phyloP scores from a whole-genome alignment of 2,329 filamentous ascomycete species.

The Alternaria longipes region DNA sequence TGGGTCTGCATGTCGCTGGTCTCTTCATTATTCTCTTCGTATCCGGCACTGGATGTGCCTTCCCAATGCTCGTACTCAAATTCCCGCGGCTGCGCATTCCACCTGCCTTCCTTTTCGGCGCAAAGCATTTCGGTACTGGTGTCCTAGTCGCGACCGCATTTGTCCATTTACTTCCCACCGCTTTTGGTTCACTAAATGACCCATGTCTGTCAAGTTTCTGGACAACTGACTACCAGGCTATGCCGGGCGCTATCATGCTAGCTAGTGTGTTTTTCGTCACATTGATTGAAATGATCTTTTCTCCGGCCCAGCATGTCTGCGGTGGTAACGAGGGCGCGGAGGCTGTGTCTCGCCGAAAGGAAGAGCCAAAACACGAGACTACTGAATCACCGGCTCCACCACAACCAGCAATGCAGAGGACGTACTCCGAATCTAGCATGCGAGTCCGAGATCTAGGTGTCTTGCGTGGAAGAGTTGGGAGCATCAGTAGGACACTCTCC shows the following conservation, averaged over 20 bases:
- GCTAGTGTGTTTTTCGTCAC: slow-evolving; percentile 68
- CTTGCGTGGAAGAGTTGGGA: slow-evolving; percentile 35
- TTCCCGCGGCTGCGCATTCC: slow-evolving; percentile 69
- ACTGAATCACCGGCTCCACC: slow-evolving; percentile 13
- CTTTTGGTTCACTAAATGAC: slow-evolving; percentile 58
- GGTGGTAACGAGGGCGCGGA: slow-evolving; percentile 58
- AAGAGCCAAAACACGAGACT: slow-evolving; percentile 11
- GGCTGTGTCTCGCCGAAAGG: slow-evolving; percentile 29
- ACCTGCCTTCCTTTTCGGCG: slow-evolving; percentile 66
- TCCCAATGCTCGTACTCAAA: slow-evolving; percentile 67
- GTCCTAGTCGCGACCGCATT: slow-evolving; percentile 86
- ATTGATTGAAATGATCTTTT: slow-evolving; percentile 68
- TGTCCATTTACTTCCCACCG: slow-evolving; percentile 73
- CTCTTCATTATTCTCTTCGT: slow-evolving; percentile 49
- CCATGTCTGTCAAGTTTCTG: slow-evolving; percentile 66
- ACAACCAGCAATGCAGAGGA: slow-evolving; percentile 21
- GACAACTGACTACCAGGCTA: slow-evolving; percentile 65
- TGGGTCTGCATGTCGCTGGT: slow-evolving; percentile 42
- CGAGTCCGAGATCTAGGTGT: slow-evolving; percentile 35
- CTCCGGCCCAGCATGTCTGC: slow-evolving; percentile 65
- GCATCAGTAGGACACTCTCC: slow-evolving; percentile 43
- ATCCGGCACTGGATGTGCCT: slow-evolving; percentile 62
- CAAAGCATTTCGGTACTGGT: slow-evolving; percentile 72
- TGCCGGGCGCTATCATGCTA: slow-evolving; percentile 72
- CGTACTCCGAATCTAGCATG: slow-evolving; percentile 35